Percentiles rank a stretch among this genome's conserved stretches.
These are phyloP conservation scores for Fraxinus greggii DNA, from an alignment of 305 asterid genomes.

Conservation along the genomic window DNA sequence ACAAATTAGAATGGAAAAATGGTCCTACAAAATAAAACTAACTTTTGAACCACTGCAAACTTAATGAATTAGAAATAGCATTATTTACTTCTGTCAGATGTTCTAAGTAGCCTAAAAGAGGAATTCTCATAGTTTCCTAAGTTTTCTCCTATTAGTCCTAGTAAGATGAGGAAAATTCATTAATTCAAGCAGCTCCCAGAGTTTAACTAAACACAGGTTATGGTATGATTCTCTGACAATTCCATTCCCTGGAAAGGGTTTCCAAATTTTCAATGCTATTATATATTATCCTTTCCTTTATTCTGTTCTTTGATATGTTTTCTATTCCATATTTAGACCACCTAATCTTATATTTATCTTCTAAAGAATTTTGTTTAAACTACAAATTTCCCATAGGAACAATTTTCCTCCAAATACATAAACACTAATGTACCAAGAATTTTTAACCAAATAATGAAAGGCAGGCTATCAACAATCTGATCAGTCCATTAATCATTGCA, in stretches of 20 bases:
- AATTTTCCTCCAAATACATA: neutral
- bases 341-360: neutral
- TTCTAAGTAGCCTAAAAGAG: conserved; percentile 8
- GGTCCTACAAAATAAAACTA: neutral
- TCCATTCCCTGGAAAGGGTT: neutral
- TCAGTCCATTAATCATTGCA: neutral
- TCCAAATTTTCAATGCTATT: neutral
- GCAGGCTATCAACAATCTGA: neutral
- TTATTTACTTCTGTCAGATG: neutral
- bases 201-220: neutral
- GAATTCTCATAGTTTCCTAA: neutral
- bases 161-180: neutral
- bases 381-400: neutral
- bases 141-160: neutral
- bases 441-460: neutral
- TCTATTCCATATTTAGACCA: neutral
- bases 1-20: conserved; percentile 2
- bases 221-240: neutral
- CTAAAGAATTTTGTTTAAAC: neutral
- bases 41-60: conserved; percentile 16
- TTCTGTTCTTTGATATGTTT: neutral
- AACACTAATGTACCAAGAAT: neutral
- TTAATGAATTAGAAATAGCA: conserved; percentile 5
- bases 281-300: neutral
- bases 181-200: neutral